Evolutionary conservation across 495 filamentous ascomycete genomes (phyloP), one percentile per base, ranked within the genome.

Genomic region (Annulohypoxylon bovei): DNA sequence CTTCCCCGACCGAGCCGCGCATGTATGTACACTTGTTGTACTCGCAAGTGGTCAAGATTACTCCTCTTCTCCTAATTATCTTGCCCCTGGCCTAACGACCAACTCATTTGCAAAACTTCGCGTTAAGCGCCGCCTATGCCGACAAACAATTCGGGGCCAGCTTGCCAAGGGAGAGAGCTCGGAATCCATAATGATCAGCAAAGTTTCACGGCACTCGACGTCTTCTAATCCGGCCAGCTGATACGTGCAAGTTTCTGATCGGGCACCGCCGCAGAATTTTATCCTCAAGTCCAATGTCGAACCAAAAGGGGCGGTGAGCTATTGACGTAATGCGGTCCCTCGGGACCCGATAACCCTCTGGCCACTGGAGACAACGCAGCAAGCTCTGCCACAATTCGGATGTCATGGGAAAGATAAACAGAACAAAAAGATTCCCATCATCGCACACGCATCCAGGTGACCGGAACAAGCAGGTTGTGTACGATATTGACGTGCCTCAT

Each of bases 311-410:
- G 70, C 70, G 70, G 70, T 72, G 70, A 72, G 70, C 59, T 62
- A 68, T 58, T 72, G 70, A 72, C 70, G 70, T 72, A 72, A 68
- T 72, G 39, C 64, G 47, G 60, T 62, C 65, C 65, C 65, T 39
- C 28, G 22, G 32, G 63, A 57, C 60, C 65, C 49, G 54, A 65
- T 22, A 56, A 33, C 30, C 61, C 65, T 72, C 49, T 63, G 30
- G 47, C 64, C 61, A 72, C 60, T 68, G 70, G 65, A 68, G 70
- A 72, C 70, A 72, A 72, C 70, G 56, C 70, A 72, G 70, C 70
- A 72, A 20, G 53, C 65, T 47, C 70, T 68, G 65, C 55, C 70
- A 68, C 59, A 47, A 49, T 42, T 27, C 47, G 65, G 64, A 49
- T 68, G 23, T 61, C 65, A 55, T 65, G 70, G 69, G 61, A 64